A percentile compares a stretch with the other conserved stretches of the same genome.
phyloP scores from a whole-genome alignment of 805 yeast genomes.

The Candida boleticola region DNA sequence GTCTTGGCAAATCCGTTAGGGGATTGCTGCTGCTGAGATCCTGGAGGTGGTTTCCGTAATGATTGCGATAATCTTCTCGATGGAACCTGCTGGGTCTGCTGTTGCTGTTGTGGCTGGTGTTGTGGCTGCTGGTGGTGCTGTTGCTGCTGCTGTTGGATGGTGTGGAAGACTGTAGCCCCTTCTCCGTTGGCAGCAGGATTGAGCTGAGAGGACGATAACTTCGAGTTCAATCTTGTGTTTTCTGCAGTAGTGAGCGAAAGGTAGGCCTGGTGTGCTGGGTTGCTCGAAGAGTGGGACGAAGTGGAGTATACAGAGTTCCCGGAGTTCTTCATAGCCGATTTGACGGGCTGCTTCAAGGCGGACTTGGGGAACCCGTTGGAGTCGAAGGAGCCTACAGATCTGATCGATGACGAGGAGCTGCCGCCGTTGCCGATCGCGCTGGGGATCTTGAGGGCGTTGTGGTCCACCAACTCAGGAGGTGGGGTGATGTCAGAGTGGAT shows the following conservation, averaged over 20 bases:
- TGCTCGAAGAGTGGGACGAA: constrained; percentile 14
- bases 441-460: constrained; percentile 2
- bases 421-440: constrained; percentile 8
- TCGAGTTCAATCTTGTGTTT: constrained; percentile 72
- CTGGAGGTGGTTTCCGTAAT: constrained; percentile 23
- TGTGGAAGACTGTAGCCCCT: too few relatives aligned
- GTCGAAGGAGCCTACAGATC: constrained; percentile 27
- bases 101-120: constrained; percentile 6
- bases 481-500: not conserved
- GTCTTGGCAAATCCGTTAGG: constrained; percentile 4
- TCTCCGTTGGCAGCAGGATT: not conserved
- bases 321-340: constrained; percentile 51
- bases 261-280: constrained; percentile 62
- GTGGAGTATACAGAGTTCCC: constrained; percentile 13
- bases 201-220: constrained; percentile 44
- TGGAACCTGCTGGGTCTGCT: not conserved
- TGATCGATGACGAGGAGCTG: constrained; percentile 31
- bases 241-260: constrained; percentile 73
- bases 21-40: constrained; percentile 7
- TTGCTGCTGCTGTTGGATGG: not conserved
- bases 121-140: constrained; percentile 7
- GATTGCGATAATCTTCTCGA: constrained; percentile 17
- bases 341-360: constrained; percentile 37
- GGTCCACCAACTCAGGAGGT: constrained; percentile 8
- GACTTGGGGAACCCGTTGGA: constrained; percentile 16